phyloP scores from a whole-genome alignment of 495 filamentous ascomycete genomes.

The Penicillium flavigenum region DNA sequence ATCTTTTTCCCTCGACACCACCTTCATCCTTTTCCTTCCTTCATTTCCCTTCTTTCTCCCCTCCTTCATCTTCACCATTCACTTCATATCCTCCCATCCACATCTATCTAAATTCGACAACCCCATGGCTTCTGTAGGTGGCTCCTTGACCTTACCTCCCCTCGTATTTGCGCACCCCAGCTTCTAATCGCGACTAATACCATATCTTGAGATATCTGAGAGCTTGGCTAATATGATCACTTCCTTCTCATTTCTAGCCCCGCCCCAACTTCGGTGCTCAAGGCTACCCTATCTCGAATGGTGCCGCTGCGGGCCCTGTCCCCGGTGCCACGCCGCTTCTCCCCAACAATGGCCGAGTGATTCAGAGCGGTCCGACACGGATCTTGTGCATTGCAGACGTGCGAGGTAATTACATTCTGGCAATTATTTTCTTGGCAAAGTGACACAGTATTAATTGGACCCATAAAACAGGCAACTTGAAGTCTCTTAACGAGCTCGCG shows the following conservation, averaged over 20 bases:
- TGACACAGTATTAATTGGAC: slow-evolving; percentile 18
- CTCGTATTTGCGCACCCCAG: slow-evolving; percentile 18
- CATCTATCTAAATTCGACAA: slow-evolving; percentile 17
- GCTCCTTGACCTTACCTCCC: slow-evolving; percentile 20
- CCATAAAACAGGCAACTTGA: slow-evolving; percentile 73
- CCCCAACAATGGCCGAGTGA: slow-evolving; percentile 68
- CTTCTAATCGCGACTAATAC: slow-evolving; percentile 8
- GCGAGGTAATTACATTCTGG: slow-evolving; percentile 63
- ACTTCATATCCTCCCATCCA: slow-evolving; percentile 8
- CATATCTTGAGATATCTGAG: neutral
- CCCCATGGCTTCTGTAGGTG: slow-evolving; percentile 58
- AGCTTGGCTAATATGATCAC: slow-evolving; percentile 9
- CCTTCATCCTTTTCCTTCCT: slow-evolving; percentile 23
- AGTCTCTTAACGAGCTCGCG: slow-evolving; percentile 93
- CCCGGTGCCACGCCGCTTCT: slow-evolving; percentile 55
- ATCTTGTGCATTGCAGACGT: slow-evolving; percentile 97
- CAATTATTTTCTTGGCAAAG: neutral
- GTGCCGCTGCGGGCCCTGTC: slow-evolving; percentile 47
- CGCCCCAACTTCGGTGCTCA: slow-evolving; percentile 49
- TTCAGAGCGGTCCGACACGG: slow-evolving; percentile 80
- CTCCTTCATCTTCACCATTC: slow-evolving; percentile 4
- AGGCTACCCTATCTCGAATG: slow-evolving; percentile 53
- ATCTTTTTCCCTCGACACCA: slow-evolving; percentile 21
- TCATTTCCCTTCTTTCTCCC: slow-evolving; percentile 15
- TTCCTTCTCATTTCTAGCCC: slow-evolving; percentile 32